Percentiles rank a stretch among this genome's conserved stretches.
phyloP scores from a whole-genome alignment of 495 filamentous ascomycete species.

The Penicillium dipodomyicola region DNA sequence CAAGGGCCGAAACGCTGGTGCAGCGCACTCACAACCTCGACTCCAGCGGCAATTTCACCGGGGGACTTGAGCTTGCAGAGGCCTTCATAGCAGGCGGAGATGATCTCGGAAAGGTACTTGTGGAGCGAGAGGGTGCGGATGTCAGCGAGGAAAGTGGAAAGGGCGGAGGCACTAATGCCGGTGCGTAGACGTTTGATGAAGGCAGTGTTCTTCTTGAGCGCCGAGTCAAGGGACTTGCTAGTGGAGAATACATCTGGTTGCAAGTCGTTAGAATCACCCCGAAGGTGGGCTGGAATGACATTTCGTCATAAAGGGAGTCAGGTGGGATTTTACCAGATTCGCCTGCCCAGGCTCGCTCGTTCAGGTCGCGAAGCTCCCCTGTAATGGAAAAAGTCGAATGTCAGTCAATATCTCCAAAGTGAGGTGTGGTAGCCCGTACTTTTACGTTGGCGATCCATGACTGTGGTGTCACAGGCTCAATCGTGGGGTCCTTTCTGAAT shows the following conservation, averaged over 20 bases:
- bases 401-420: conserved; percentile 16
- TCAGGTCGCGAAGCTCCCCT: conserved; percentile 90
- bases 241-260: conserved; percentile 73
- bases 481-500: conserved; percentile 41
- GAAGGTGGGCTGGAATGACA: conserved; percentile 4
- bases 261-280: neutral
- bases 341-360: conserved; percentile 82
- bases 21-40: conserved; percentile 89
- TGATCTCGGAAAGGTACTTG: conserved; percentile 97
- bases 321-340: conserved; percentile 62
- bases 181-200: conserved; percentile 97
- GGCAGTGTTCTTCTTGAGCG: conserved; percentile 97
- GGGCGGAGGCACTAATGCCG: conserved; percentile 73
- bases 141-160: conserved; percentile 83
- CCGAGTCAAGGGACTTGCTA: conserved; percentile 82
- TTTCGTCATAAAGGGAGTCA: conserved; percentile 8
- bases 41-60: conserved; percentile 84
- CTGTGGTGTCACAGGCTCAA: conserved; percentile 20
- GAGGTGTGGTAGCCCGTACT: conserved; percentile 48
- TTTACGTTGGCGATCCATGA: conserved; percentile 84
- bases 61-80: conserved; percentile 86
- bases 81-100: conserved; percentile 96
- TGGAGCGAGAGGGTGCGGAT: conserved; percentile 89
- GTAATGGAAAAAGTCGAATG: conserved; percentile 1
- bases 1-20: conserved; percentile 91